Conservation (phyloP, 495 filamentous ascomycete genomes). For the Penicillium verhagenii region DNA sequence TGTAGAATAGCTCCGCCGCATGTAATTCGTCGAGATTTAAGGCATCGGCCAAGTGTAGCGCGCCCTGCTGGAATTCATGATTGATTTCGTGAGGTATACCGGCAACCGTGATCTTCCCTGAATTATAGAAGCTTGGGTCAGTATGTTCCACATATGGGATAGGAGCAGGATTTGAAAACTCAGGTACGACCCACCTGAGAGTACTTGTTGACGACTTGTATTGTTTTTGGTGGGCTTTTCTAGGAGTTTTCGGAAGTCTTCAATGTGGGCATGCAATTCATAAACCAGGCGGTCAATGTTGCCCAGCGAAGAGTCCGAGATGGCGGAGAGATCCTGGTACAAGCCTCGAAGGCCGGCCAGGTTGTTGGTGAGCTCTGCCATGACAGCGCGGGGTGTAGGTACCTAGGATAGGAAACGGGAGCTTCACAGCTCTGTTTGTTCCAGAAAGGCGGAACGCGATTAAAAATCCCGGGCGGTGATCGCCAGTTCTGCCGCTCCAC, state of each 20-base stretch:
- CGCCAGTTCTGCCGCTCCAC: slow-evolving; percentile 22
- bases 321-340: slow-evolving; percentile 71
- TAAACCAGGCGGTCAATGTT: slow-evolving; percentile 62
- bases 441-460: slow-evolving; percentile 41
- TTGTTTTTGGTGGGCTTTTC: slow-evolving; percentile 72
- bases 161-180: neutral
- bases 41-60: slow-evolving; percentile 77
- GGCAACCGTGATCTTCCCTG: slow-evolving; percentile 69
- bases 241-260: slow-evolving; percentile 74
- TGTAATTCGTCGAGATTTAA: slow-evolving; percentile 87
- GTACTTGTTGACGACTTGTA: slow-evolving; percentile 58
- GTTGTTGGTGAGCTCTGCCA: slow-evolving; percentile 58
- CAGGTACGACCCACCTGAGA: slow-evolving; percentile 45
- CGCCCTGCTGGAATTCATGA: slow-evolving; percentile 76
- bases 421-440: slow-evolving; percentile 32
- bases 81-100: slow-evolving; percentile 80
- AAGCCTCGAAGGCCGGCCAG: slow-evolving; percentile 71
- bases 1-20: slow-evolving; percentile 70
- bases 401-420: slow-evolving; percentile 18
- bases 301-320: slow-evolving; percentile 58
- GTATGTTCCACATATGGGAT: slow-evolving; percentile 2
- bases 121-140: slow-evolving; percentile 30
- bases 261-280: slow-evolving; percentile 66
- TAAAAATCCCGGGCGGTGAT: slow-evolving; percentile 40
- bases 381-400: slow-evolving; percentile 21